A percentile compares a stretch with the other conserved stretches of the same genome.
Evolutionary conservation across 2,329 filamentous ascomycete genomes (phyloP).

Genomic region (Fusarium algeriense): DNA sequence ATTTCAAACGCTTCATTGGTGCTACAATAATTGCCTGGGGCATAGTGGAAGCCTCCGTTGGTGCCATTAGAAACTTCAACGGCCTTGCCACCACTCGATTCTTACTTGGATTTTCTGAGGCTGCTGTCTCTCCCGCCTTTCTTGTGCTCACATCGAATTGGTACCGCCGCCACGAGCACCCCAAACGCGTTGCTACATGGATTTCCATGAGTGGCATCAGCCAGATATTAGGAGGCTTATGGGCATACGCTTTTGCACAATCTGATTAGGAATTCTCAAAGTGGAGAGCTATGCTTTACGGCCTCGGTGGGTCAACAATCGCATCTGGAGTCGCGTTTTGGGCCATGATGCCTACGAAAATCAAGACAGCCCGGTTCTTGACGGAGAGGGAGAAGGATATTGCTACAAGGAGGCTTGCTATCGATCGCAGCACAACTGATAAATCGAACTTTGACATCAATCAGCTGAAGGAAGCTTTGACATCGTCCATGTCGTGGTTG

Average conservation of each 20-base stretch:
- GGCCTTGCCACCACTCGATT: constrained; percentile 43
- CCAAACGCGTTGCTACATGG: constrained; percentile 48
- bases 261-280: too few relatives aligned
- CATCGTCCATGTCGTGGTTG: constrained; percentile 35
- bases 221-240: constrained; percentile 32
- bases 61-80: not conserved
- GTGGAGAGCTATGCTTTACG: constrained; percentile 44
- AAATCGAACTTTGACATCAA: constrained; percentile 32
- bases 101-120: constrained; percentile 50
- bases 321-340: constrained; percentile 24
- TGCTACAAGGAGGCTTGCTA: constrained; percentile 33
- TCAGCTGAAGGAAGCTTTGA: constrained; percentile 42
- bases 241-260: too few relatives aligned
- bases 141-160: constrained; percentile 50
- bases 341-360: constrained; percentile 25
- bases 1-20: constrained; percentile 31
- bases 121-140: constrained; percentile 50
- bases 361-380: constrained; percentile 14
- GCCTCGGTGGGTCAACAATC: constrained; percentile 39
- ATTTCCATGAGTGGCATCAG: constrained; percentile 49
- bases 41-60: constrained; percentile 44
- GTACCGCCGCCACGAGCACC: constrained; percentile 49
- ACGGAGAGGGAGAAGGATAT: constrained; percentile 29
- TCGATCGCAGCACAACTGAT: constrained; percentile 38
- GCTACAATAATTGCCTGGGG: constrained; percentile 47